Evolutionary conservation across 306 rosid species (phyloP).

Genomic region (Bauhinia variegata): DNA sequence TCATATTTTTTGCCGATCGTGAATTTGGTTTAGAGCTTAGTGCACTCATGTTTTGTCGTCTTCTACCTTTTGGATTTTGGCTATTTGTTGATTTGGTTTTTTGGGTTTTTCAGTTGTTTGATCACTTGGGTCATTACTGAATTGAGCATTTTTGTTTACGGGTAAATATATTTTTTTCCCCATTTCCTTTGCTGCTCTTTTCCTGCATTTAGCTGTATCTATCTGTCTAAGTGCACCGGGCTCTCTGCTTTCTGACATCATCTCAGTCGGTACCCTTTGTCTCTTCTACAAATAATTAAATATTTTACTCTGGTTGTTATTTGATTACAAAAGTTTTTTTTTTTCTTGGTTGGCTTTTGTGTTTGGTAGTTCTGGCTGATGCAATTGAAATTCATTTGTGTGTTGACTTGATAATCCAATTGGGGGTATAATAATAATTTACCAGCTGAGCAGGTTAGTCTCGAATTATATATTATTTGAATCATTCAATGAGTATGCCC

Average conservation of each 20-base stretch:
- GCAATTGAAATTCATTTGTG: conserved; percentile 7
- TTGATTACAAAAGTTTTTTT: not conserved
- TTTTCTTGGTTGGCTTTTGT: not conserved
- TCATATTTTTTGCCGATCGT: conserved; percentile 24
- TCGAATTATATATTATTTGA: conserved; percentile 2
- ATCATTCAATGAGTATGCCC: conserved; percentile 12
- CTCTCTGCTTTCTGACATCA: conserved; percentile 38
- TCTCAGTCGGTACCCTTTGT: conserved; percentile 43
- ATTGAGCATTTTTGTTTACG: conserved; percentile 29
- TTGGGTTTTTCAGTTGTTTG: not conserved
- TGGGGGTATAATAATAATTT: not conserved
- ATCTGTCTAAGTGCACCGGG: not conserved
- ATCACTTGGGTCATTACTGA: conserved; percentile 27
- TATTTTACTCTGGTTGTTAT: conserved; percentile 13
- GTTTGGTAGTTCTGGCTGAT: not conserved
- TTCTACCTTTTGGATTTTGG: conserved; percentile 15
- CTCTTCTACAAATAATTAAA: conserved; percentile 18
- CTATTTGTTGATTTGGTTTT: conserved; percentile 20
- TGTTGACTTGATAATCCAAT: conserved; percentile 32
- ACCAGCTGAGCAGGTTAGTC: conserved; percentile 32
- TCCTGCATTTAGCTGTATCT: conserved; percentile 24
- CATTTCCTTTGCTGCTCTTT: conserved; percentile 22
- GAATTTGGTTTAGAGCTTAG: not conserved
- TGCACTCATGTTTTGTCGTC: conserved; percentile 3
- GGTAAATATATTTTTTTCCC: conserved; percentile 5